phyloP scores from a whole-genome alignment of 192 early-diverging fungal genomes.

The Geranomyces variabilis region DNA sequence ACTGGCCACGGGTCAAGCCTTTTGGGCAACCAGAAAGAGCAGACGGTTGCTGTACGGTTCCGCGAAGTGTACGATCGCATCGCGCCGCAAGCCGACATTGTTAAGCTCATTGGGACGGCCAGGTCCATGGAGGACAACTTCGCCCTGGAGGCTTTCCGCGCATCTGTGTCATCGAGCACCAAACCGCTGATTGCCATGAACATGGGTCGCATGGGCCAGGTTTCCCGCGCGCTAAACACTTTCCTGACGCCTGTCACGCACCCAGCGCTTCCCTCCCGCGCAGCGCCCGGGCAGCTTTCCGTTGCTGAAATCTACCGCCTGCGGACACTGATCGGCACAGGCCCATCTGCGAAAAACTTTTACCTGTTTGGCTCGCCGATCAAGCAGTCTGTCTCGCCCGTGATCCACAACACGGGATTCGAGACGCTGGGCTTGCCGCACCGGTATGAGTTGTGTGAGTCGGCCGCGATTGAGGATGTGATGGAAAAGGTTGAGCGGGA shows the following conservation, averaged over 20 bases:
- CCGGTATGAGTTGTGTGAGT: constrained; percentile 76
- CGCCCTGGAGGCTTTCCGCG: constrained; percentile 72
- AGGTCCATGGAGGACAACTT: constrained; percentile 80
- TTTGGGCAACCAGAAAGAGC: constrained; percentile 2
- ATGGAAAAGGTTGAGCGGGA: constrained; percentile 38
- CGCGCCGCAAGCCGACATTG: constrained; percentile 70
- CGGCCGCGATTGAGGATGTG: constrained; percentile 61
- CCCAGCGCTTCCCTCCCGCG: constrained; percentile 68
- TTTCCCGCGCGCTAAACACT: constrained; percentile 88
- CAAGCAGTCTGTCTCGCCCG: constrained; percentile 84
- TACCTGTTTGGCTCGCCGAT: constrained; percentile 93
- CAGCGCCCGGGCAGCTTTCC: constrained; percentile 94
- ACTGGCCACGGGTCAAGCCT: constrained; percentile 31
- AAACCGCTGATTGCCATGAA: constrained; percentile 92
- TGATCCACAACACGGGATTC: constrained; percentile 93
- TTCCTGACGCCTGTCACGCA: constrained; percentile 96
- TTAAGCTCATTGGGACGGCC: constrained; percentile 90
- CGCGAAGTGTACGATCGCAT: constrained; percentile 58
- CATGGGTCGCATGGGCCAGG: constrained; percentile 89
- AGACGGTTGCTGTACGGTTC: constrained; percentile 34
- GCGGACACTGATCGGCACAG: constrained; percentile 69
- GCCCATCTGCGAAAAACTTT: constrained; percentile 59
- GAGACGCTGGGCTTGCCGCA: constrained; percentile 81
- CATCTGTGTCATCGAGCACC: constrained; percentile 39
- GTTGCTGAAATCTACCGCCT: constrained; percentile 77